phyloP scores from a whole-genome alignment of 352 stramenopile species.

The Phytopythium aichiense region DNA sequence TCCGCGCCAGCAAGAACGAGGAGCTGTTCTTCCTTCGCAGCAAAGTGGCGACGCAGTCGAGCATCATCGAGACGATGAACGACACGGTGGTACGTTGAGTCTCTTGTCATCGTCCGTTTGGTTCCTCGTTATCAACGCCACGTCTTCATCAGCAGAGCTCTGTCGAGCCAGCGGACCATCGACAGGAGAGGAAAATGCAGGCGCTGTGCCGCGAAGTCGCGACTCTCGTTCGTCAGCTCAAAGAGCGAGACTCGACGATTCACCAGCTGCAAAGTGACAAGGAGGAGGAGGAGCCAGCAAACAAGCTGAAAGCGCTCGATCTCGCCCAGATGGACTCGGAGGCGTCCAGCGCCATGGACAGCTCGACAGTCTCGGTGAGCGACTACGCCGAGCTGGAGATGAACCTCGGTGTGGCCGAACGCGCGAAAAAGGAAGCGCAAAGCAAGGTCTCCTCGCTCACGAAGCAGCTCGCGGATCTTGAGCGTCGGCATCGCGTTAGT shows the following conservation, averaged over 20 bases:
- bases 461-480: conserved; percentile 29
- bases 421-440: conserved; percentile 23
- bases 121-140: neutral
- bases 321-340: conserved; percentile 11
- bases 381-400: conserved; percentile 25
- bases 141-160: conserved; percentile 12
- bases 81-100: conserved; percentile 27
- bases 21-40: conserved; percentile 44
- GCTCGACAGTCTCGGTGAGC: conserved; percentile 16
- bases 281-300: conserved; percentile 33
- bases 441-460: conserved; percentile 18
- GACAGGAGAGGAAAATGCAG: conserved; percentile 48
- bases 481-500: conserved; percentile 38
- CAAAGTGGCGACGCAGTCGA: conserved; percentile 46
- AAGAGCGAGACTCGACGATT: conserved; percentile 53
- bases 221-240: conserved; percentile 46
- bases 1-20: conserved; percentile 26
- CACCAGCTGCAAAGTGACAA: conserved; percentile 49
- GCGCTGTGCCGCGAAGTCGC: conserved; percentile 57
- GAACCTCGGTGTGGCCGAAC: conserved; percentile 26
- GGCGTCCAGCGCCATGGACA: conserved; percentile 16
- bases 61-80: conserved; percentile 49
- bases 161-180: conserved; percentile 27
- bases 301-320: conserved; percentile 38
- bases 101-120: neutral